Conservation (phyloP, 2,329 filamentous ascomycete genomes). For the Colletotrichum acutatum region DNA sequence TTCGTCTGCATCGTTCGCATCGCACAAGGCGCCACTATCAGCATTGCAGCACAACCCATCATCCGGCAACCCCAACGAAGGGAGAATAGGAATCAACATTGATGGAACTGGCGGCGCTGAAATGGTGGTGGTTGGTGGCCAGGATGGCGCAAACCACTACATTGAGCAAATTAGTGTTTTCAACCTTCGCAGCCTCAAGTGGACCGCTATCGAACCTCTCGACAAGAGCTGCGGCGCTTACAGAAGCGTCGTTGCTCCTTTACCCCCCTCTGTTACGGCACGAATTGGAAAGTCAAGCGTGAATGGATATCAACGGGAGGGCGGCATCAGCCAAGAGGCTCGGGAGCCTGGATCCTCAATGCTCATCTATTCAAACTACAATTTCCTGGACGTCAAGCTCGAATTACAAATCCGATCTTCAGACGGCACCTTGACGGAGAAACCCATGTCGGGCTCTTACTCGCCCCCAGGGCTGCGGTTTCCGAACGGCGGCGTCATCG, state of each 20-base stretch:
- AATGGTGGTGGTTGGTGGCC: conserved; percentile 96
- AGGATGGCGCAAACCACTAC: conserved; percentile 98
- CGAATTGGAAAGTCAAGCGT: conserved; percentile 72
- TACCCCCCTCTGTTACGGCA: conserved; percentile 73
- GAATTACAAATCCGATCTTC: conserved; percentile 89
- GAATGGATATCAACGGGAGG: conserved; percentile 54
- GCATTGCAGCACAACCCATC: conserved; percentile 91
- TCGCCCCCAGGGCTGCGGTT: conserved; percentile 94
- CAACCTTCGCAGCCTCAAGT: conserved; percentile 93
- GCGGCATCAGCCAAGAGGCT: conserved; percentile 63
- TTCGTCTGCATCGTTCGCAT: conserved; percentile 88
- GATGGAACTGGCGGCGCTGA: conserved; percentile 94
- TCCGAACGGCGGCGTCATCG: conserved; percentile 94
- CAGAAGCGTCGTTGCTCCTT: conserved; percentile 90
- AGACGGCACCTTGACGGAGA: conserved; percentile 86
- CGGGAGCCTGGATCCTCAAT: conserved; percentile 75
- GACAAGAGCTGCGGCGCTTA: conserved; percentile 97
- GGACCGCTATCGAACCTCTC: conserved; percentile 88
- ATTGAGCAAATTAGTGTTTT: conserved; percentile 99
- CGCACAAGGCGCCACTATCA: conserved; percentile 83
- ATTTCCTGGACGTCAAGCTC: conserved; percentile 96
- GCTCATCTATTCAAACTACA: conserved; percentile 99
- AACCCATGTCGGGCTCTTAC: conserved; percentile 86
- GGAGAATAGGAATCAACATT: conserved; percentile 86
- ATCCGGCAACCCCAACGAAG: conserved; percentile 85